Percentiles rank a stretch among this genome's conserved stretches.
These are phyloP conservation scores for Crithidia fasciculata DNA, from an alignment of 208 protist genomes.

Conservation along the genomic window DNA sequence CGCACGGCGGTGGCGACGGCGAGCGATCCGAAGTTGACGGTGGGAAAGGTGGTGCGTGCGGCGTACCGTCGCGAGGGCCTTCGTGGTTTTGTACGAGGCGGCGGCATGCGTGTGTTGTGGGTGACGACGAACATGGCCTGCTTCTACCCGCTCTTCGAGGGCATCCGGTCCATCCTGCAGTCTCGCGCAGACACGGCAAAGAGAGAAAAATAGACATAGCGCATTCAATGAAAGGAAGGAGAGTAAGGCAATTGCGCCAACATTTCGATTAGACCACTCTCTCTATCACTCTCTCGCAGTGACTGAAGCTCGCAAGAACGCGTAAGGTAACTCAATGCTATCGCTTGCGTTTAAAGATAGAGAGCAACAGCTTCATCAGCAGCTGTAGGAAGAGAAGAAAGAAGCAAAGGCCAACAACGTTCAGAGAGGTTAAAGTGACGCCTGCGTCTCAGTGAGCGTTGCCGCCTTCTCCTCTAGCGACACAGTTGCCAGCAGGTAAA, in stretches of 20 bases:
- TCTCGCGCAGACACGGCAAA: background rate
- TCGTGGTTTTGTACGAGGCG: conserved; percentile 71
- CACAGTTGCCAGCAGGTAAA: no score
- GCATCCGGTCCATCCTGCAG: conserved; percentile 33
- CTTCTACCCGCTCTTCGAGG: conserved; percentile 84
- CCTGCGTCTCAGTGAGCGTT: no score
- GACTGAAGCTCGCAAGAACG: background rate
- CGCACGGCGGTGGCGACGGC: conserved; percentile 62
- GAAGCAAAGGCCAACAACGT: background rate
- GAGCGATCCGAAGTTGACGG: conserved; percentile 32
- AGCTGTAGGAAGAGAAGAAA: background rate
- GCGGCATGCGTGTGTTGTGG: conserved; percentile 73
- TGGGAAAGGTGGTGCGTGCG: conserved; percentile 42
- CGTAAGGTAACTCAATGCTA: background rate
- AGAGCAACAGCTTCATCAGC: no score
- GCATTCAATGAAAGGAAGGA: background rate
- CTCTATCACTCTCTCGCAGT: background rate
- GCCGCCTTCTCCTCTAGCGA: no score
- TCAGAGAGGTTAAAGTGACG: no score
- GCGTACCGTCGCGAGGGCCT: conserved; percentile 57
- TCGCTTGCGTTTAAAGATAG: no score
- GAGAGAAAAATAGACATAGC: background rate
- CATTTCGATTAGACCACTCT: background rate
- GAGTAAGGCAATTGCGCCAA: background rate
- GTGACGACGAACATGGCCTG: conserved; percentile 81